Percentiles rank a stretch among this genome's conserved stretches.
Evolutionary conservation across 495 filamentous ascomycete species (phyloP).

Genomic region (Achaetomiella virescens): DNA sequence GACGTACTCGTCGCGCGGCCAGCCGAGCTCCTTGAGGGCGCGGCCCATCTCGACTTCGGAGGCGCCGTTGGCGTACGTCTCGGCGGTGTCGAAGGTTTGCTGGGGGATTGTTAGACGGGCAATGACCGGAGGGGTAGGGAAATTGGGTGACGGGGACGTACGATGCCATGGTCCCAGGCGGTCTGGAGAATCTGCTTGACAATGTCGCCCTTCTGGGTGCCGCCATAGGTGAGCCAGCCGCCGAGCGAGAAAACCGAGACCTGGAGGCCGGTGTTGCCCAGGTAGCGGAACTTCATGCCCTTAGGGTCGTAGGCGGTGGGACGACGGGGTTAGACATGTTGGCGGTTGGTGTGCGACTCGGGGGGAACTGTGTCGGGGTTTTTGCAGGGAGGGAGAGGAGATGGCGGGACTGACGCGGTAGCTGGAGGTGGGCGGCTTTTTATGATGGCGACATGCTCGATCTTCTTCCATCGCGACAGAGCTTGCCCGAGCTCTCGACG

Average conservation of each 20-base stretch:
- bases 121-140: neutral
- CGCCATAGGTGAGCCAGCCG: conserved; percentile 49
- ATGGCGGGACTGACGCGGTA: neutral
- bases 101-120: conserved; percentile 5
- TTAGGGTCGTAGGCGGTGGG: conserved; percentile 43
- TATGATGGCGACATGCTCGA: conserved; percentile 1
- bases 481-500: conserved; percentile 3
- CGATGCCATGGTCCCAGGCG: conserved; percentile 50
- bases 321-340: conserved; percentile 28
- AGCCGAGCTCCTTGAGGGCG: conserved; percentile 59
- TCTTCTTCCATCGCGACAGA: conserved; percentile 8
- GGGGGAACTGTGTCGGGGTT: too few relatives aligned
- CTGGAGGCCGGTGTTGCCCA: conserved; percentile 62
- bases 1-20: conserved; percentile 77
- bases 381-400: too few relatives aligned
- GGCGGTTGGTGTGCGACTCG: conserved; percentile 13
- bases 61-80: conserved; percentile 58
- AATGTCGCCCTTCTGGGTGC: conserved; percentile 38
- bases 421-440: neutral
- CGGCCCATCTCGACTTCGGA: conserved; percentile 70
- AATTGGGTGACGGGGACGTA: conserved; percentile 11
- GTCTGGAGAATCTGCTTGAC: conserved; percentile 40
- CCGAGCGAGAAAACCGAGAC: conserved; percentile 63
- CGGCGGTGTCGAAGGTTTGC: conserved; percentile 58
- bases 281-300: conserved; percentile 61